These are phyloP conservation scores for Podospora bellae-mahoneyi DNA, from an alignment of 495 filamentous ascomycete genomes.

Conservation along the genomic window DNA sequence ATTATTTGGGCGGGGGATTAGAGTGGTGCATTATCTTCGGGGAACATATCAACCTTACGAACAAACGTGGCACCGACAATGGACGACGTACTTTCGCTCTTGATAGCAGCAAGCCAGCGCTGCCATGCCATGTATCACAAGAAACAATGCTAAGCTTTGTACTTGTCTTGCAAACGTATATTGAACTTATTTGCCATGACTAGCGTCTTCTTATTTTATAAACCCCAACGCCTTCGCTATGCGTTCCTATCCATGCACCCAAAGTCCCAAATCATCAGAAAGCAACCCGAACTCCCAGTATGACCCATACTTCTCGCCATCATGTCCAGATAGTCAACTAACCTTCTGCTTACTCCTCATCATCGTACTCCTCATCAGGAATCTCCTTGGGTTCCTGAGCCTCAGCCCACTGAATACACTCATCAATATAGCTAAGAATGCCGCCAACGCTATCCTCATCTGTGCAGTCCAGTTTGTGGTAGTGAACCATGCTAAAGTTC, in stretches of 20 bases:
- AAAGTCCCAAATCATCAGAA: neutral
- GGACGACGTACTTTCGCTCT: neutral
- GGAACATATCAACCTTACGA: neutral
- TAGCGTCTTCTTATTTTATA: slow-evolving; percentile 7
- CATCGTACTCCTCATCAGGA: slow-evolving; percentile 68
- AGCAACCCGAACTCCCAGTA: neutral
- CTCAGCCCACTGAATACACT: slow-evolving; percentile 93
- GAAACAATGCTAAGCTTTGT: neutral
- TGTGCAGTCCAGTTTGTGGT: slow-evolving; percentile 81
- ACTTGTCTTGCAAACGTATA: neutral
- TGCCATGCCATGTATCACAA: neutral
- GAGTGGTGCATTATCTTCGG: neutral
- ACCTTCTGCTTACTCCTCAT: slow-evolving; percentile 36
- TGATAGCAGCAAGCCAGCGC: neutral
- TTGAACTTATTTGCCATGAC: slow-evolving; percentile 25
- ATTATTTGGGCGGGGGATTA: neutral
- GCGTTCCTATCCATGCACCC: slow-evolving; percentile 23
- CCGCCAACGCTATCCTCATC: slow-evolving; percentile 90
- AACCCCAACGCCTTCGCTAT: slow-evolving; percentile 53
- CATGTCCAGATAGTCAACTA: neutral
- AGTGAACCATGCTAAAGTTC: slow-evolving; percentile 96
- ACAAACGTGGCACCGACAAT: neutral
- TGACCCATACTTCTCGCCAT: neutral
- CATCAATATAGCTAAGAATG: slow-evolving; percentile 95
- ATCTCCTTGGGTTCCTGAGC: slow-evolving; percentile 91